Conservation (phyloP, 495 filamentous ascomycete species). For the Hyaloscypha bicolor region DNA sequence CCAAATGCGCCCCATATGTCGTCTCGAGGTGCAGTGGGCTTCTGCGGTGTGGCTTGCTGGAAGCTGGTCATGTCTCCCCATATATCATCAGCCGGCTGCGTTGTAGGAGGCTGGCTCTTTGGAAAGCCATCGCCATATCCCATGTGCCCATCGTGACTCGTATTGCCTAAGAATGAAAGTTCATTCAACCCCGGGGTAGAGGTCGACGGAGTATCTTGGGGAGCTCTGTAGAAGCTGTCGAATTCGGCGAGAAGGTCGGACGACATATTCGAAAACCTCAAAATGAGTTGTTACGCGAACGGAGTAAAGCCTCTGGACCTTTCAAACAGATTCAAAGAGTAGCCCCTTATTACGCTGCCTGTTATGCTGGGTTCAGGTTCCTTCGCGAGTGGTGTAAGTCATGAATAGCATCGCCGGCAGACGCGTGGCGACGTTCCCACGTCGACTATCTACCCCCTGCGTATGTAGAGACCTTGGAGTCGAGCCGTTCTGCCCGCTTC, state of each 20-base stretch:
- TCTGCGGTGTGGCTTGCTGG: slow-evolving; percentile 16
- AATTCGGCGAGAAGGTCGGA: slow-evolving; percentile 76
- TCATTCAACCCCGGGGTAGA: slow-evolving; percentile 26
- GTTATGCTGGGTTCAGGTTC: not conserved
- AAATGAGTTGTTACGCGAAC: not conserved
- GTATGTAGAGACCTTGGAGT: not conserved
- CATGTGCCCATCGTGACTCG: not conserved
- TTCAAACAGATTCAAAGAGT: not conserved
- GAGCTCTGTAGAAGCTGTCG: slow-evolving; percentile 43
- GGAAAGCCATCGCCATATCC: not conserved
- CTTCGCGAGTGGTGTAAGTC: not conserved
- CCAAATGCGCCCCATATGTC: slow-evolving; percentile 34
- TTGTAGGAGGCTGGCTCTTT: slow-evolving; percentile 15
- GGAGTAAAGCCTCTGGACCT: not conserved
- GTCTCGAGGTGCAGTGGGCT: slow-evolving; percentile 1
- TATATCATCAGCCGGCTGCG: slow-evolving; percentile 16
- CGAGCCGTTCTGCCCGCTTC: not conserved
- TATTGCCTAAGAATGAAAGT: slow-evolving; percentile 22
- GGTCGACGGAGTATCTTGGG: slow-evolving; percentile 12
- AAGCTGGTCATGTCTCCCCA: slow-evolving; percentile 28
- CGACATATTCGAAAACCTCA: slow-evolving; percentile 56
- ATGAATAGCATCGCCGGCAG: not conserved
- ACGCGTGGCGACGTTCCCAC: not conserved
- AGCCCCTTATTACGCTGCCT: not conserved
- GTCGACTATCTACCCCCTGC: not conserved